Base-by-base conservation (phyloP, 2,329 filamentous ascomycete genomes). In the Drechmeria coniospora region DNA sequence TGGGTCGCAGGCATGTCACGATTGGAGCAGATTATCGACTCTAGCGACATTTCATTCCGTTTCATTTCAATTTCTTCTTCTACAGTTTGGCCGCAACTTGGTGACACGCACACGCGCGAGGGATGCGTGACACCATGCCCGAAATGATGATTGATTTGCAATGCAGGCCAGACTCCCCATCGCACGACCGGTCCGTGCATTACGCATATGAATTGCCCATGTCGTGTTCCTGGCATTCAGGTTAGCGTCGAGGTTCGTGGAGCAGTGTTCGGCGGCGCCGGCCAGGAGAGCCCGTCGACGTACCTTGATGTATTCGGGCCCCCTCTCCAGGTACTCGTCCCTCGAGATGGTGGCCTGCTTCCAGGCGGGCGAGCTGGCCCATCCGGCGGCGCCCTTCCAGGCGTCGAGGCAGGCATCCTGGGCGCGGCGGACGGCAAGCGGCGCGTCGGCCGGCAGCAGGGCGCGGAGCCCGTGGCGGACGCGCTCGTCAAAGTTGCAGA, bases 321-420 rank as follows among this genome's bases (percentile, higher is more conserved):
- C 90, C 62, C 92, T 94, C 61, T 98, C 90, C 41, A 71, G 52
- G 55, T 83, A 98, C 54, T 95, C 90, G 39, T 78, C 77, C 42
- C 68, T 73, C 2, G 76, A 79, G 23, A 98, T 68, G 35, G 73
- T 77, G 4, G 73, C 72, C 20, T 58, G 53, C 47, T 65, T 71
- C 55, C 74, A 74, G 13, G 63, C 63, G 18, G 60, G 47, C 1
- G 65, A 63, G 9, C 68, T 63, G 12, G 77, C 79, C 87, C 90
- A 98, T 35, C 70, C 65, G 9, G 90, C 87, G 1, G 90, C 90
- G 6, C 90, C 90, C 51, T 68, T 81, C 90, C 90, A 98, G 3
- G 87, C 81, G 62, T 98, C 90, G 20, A 92, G 59, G 15, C 90
- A 50, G 2, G 81, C 70, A 49, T 95, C 75, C 31, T 61, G 57